Evolutionary conservation across 2,329 filamentous ascomycete species (phyloP).

Genomic region (Coniochaeta sp.): DNA sequence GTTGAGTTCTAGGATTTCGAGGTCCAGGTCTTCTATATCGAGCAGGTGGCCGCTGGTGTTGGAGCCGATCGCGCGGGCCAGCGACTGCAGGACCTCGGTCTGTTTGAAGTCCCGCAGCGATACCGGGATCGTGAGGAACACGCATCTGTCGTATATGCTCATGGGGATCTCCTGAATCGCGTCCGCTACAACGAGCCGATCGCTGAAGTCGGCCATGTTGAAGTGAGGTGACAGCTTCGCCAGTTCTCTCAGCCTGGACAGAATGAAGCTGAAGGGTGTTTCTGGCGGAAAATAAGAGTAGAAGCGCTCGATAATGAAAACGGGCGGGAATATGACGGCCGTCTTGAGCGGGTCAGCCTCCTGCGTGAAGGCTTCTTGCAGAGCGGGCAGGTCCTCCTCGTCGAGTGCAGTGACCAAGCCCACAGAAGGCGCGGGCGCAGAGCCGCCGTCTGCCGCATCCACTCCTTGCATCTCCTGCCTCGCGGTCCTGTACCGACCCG

Average conservation of each 20-base stretch:
- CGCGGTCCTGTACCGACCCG: constrained; percentile 77
- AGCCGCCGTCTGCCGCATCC: constrained; percentile 11
- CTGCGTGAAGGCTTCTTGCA: constrained; percentile 55
- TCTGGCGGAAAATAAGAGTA: constrained; percentile 72
- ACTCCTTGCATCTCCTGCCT: constrained; percentile 37
- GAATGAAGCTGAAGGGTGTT: constrained; percentile 77
- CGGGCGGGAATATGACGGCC: constrained; percentile 70
- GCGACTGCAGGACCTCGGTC: constrained; percentile 47
- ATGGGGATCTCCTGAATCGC: constrained; percentile 66
- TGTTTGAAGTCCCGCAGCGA: constrained; percentile 42
- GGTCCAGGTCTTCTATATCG: constrained; percentile 60
- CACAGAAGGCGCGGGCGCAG: constrained; percentile 22
- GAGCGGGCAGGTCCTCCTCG: constrained; percentile 53
- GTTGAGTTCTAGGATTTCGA: constrained; percentile 69
- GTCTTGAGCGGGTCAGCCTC: constrained; percentile 60
- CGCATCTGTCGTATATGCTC: constrained; percentile 65
- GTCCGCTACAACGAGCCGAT: constrained; percentile 62
- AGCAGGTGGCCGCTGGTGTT: constrained; percentile 62
- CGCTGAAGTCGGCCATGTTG: constrained; percentile 59
- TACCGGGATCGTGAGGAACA: constrained; percentile 67
- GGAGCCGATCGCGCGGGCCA: constrained; percentile 64
- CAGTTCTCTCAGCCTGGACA: constrained; percentile 68
- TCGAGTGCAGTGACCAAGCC: constrained; percentile 79
- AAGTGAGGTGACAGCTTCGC: constrained; percentile 58
- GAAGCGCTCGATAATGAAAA: constrained; percentile 65